A percentile compares a stretch with the other conserved stretches of the same genome.
phyloP scores from a whole-genome alignment of 306 rosid species.

The Acacia crassicarpa region DNA sequence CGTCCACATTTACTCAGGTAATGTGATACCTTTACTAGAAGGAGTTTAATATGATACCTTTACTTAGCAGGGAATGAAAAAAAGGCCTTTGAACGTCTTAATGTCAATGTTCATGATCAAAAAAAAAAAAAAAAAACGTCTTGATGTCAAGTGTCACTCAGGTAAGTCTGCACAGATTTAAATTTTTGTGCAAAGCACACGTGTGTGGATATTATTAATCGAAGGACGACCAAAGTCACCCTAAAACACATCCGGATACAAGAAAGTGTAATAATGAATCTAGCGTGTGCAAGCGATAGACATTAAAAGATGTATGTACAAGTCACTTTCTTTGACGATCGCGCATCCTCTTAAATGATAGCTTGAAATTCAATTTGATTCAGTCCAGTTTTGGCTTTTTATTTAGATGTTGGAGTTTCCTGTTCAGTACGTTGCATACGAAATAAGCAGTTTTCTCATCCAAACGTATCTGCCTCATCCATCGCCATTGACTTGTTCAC shows the following conservation, averaged over 20 bases:
- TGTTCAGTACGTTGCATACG: neutral
- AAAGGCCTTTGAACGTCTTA: too few relatives aligned
- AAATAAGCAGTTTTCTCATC: neutral
- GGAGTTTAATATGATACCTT: too few relatives aligned
- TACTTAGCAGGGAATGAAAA: too few relatives aligned
- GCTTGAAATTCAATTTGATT: neutral
- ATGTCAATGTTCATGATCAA: too few relatives aligned
- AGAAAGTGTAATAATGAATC: neutral
- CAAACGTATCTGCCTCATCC: neutral
- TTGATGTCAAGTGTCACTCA: too few relatives aligned
- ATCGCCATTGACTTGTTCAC: neutral
- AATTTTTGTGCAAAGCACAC: neutral
- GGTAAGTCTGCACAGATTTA: neutral
- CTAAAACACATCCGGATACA: too few relatives aligned
- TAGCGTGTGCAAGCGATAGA: neutral
- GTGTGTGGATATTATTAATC: neutral
- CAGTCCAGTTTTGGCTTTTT: too few relatives aligned
- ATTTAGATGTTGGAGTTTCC: neutral
- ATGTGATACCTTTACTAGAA: too few relatives aligned
- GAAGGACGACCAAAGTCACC: neutral
- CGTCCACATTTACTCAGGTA: too few relatives aligned
- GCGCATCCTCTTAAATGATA: neutral
- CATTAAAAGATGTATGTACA: neutral
- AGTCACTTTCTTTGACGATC: neutral
- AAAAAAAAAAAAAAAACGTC: too few relatives aligned